These are phyloP conservation scores for Dendrostoma leiphaemia DNA, from an alignment of 2,329 filamentous ascomycete genomes.

Conservation along the genomic window DNA sequence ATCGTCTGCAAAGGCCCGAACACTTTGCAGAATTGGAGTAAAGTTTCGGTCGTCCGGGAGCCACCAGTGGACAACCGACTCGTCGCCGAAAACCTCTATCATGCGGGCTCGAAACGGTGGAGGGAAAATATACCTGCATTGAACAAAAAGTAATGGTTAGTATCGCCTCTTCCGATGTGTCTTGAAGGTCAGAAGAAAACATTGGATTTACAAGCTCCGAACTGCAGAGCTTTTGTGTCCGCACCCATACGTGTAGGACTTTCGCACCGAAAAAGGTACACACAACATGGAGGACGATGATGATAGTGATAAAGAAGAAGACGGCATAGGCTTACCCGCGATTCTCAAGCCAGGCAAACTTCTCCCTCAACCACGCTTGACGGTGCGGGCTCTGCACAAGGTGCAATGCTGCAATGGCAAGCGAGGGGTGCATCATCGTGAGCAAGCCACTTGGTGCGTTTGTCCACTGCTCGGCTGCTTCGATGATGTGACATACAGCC, in stretches of 20 bases:
- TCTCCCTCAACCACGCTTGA: slow-evolving; percentile 75
- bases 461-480: slow-evolving; percentile 72
- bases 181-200: too few relatives aligned
- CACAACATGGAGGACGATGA: too few relatives aligned
- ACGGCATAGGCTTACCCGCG: slow-evolving; percentile 62
- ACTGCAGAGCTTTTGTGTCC: too few relatives aligned
- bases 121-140: slow-evolving; percentile 78
- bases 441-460: slow-evolving; percentile 67
- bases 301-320: too few relatives aligned
- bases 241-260: too few relatives aligned
- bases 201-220: too few relatives aligned
- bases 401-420: slow-evolving; percentile 76
- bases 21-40: slow-evolving; percentile 68
- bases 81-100: slow-evolving; percentile 70
- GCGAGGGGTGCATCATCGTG: slow-evolving; percentile 69
- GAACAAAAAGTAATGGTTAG: slow-evolving; percentile 1
- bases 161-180: neutral
- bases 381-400: slow-evolving; percentile 73
- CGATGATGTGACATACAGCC: slow-evolving; percentile 73
- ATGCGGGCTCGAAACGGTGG: slow-evolving; percentile 71
- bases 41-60: slow-evolving; percentile 78
- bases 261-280: too few relatives aligned
- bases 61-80: slow-evolving; percentile 81
- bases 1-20: slow-evolving; percentile 80
- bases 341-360: slow-evolving; percentile 75